Percentiles rank a stretch among this genome's conserved stretches.
Evolutionary conservation across 441 rosid genomes (phyloP).

Genomic region (Melastoma candidum): DNA sequence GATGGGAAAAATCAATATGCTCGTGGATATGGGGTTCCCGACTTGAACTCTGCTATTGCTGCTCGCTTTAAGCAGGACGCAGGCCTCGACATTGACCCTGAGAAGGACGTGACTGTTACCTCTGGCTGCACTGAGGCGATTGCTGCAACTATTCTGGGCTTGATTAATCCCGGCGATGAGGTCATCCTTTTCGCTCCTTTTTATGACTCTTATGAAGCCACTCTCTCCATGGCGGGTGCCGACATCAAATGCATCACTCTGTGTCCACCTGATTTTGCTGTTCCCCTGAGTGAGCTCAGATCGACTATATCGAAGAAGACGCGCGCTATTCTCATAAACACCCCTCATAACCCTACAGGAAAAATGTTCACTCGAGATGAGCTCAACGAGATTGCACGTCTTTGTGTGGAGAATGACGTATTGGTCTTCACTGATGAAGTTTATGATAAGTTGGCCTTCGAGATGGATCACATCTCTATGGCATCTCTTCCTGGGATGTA

Average conservation of each 20-base stretch:
- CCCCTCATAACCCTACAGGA: conserved; percentile 90
- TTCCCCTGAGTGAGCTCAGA: conserved; percentile 66
- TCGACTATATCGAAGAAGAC: conserved; percentile 58
- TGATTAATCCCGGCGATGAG: conserved; percentile 88
- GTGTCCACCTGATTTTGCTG: conserved; percentile 62
- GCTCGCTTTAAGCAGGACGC: conserved; percentile 57
- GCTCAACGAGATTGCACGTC: conserved; percentile 49
- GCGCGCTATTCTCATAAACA: conserved; percentile 74
- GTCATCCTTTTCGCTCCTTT: conserved; percentile 87
- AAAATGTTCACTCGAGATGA: conserved; percentile 84
- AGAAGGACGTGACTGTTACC: conserved; percentile 78
- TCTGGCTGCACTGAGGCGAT: conserved; percentile 95
- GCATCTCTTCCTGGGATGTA: conserved; percentile 95
- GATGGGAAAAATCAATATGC: conserved; percentile 95
- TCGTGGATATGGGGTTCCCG: conserved; percentile 70
- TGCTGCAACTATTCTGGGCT: conserved; percentile 71
- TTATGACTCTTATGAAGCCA: conserved; percentile 92
- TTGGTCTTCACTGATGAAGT: conserved; percentile 81
- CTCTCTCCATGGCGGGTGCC: conserved; percentile 93
- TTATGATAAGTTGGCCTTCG: conserved; percentile 82
- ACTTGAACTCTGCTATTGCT: conserved; percentile 56
- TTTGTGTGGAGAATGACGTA: conserved; percentile 83
- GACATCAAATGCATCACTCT: conserved; percentile 63
- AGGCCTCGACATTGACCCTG: conserved; percentile 70
- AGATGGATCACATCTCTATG: conserved; percentile 78